phyloP scores from a whole-genome alignment of 1,284 basidiomycete genomes.

The Testicularia cyperi region DNA sequence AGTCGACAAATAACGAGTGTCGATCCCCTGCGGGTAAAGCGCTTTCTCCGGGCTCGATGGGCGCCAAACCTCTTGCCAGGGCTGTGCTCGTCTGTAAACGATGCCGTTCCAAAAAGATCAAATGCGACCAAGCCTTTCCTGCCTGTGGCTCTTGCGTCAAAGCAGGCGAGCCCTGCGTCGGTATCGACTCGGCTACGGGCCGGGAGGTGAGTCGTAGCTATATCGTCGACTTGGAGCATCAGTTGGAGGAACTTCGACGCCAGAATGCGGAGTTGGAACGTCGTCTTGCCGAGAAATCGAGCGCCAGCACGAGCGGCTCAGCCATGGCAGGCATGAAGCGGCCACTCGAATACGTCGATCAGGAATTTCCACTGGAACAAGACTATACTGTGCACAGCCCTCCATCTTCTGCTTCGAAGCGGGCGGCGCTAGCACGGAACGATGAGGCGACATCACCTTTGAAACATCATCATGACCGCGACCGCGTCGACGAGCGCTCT shows the following conservation, averaged over 20 bases:
- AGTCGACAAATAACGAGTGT: too few species aligned
- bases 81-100: slow-evolving; percentile 37
- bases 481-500: too few species aligned
- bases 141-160: slow-evolving; percentile 42
- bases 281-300: slow-evolving; percentile 3
- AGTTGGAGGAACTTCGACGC: slow-evolving; percentile 19
- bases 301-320: slow-evolving; percentile 1
- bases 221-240: slow-evolving; percentile 35
- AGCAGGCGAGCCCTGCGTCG: slow-evolving; percentile 32
- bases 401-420: too few species aligned
- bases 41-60: slow-evolving; percentile 5
- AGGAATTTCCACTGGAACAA: slow-evolving; percentile 14
- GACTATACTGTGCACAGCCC: slow-evolving; percentile 10
- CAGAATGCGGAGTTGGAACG: slow-evolving; percentile 33
- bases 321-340: slow-evolving; percentile 10
- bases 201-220: slow-evolving; percentile 40
- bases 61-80: slow-evolving; percentile 25
- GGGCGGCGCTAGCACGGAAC: too few species aligned
- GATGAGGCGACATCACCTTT: too few species aligned
- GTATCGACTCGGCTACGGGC: slow-evolving; percentile 37
- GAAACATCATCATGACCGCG: too few species aligned
- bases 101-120: slow-evolving; percentile 42
- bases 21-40: too few species aligned
- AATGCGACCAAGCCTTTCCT: slow-evolving; percentile 39
- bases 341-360: slow-evolving; percentile 21